Evolutionary conservation across 2,329 filamentous ascomycete species (phyloP).

Genomic region (Cladosporium phlei): DNA sequence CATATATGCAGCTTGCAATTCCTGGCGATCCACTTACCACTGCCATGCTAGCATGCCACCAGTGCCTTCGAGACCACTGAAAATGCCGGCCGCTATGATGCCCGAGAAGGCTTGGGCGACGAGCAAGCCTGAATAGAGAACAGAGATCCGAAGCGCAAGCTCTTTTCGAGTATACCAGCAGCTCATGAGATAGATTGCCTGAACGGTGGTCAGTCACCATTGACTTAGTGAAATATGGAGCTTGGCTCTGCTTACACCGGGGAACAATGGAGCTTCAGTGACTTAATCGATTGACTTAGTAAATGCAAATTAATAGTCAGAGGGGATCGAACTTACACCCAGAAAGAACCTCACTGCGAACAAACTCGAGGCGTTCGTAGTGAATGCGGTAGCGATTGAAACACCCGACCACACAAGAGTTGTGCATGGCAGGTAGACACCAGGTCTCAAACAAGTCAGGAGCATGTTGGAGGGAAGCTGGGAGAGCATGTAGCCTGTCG

Average conservation of each 20-base stretch:
- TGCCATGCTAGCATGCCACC: conserved; percentile 32
- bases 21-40: too few relatives aligned
- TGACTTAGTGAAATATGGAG: neutral
- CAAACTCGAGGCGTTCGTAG: neutral
- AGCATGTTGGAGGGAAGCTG: conserved; percentile 5
- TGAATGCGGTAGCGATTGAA: conserved; percentile 2
- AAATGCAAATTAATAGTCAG: too few relatives aligned
- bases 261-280: neutral
- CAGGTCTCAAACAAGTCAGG: neutral
- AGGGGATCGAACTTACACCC: too few relatives aligned
- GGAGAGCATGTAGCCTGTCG: conserved; percentile 1
- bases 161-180: conserved; percentile 40
- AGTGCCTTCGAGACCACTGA: conserved; percentile 26
- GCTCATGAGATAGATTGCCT: conserved; percentile 38
- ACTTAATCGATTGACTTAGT: too few relatives aligned
- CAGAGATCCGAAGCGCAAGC: conserved; percentile 35
- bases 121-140: conserved; percentile 35
- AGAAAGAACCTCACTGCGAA: conserved; percentile 1
- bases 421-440: neutral
- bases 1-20: too few relatives aligned
- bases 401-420: neutral
- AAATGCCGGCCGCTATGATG: conserved; percentile 20
- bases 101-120: conserved; percentile 29
- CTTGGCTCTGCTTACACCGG: neutral
- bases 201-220: neutral